phyloP scores from a whole-genome alignment of 1,139 yeast genomes.

The Citeromyces hawaiiensis region DNA sequence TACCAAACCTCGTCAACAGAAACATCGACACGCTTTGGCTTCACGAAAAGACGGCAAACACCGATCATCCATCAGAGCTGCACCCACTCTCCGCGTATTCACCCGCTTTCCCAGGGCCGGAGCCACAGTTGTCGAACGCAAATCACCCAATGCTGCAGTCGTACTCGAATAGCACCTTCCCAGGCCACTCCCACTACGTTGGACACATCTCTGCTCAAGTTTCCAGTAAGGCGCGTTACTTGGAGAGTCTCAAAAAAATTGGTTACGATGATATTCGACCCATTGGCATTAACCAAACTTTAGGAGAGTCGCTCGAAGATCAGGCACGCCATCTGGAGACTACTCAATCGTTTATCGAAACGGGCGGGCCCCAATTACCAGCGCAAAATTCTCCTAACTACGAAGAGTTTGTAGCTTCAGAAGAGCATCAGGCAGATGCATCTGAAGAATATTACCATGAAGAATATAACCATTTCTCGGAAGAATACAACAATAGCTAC shows the following conservation, averaged over 20 bases:
- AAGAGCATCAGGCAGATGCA: slow-evolving; percentile 8
- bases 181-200: slow-evolving; percentile 10
- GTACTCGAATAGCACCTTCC: slow-evolving; percentile 7
- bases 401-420: slow-evolving; percentile 6
- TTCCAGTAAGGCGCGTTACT: slow-evolving; percentile 16
- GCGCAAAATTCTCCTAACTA: not conserved
- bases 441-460: slow-evolving; percentile 15
- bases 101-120: slow-evolving; percentile 24
- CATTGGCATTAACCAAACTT: slow-evolving; percentile 40
- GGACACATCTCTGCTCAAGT: slow-evolving; percentile 15
- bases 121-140: not conserved
- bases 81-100: slow-evolving; percentile 30
- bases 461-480: slow-evolving; percentile 6
- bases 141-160: slow-evolving; percentile 6
- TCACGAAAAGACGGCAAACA: slow-evolving; percentile 5
- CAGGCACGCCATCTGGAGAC: slow-evolving; percentile 11
- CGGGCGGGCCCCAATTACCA: not conserved
- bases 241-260: slow-evolving; percentile 27
- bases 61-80: slow-evolving; percentile 4
- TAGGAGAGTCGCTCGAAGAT: slow-evolving; percentile 24
- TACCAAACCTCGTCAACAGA: slow-evolving; percentile 30
- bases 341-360: slow-evolving; percentile 2
- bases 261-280: slow-evolving; percentile 42
- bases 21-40: slow-evolving; percentile 31
- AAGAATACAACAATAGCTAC: slow-evolving; percentile 8